A percentile compares a stretch with the other conserved stretches of the same genome.
Conservation (phyloP, 768 basidiomycete species). For the Amylocystis lapponica region DNA sequence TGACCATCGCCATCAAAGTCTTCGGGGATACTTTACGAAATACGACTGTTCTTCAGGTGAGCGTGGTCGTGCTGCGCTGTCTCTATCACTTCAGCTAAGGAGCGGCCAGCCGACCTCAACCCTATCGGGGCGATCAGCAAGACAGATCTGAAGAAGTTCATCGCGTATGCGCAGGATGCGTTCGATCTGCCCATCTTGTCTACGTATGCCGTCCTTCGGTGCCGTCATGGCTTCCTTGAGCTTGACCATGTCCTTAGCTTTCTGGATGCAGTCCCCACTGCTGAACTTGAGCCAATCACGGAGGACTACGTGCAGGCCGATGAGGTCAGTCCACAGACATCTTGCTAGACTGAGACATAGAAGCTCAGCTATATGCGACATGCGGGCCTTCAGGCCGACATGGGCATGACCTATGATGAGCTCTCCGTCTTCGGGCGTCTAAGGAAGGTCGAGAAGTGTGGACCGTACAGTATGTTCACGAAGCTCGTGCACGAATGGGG, state of each 20-base stretch:
- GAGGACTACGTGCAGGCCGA: slow-evolving; percentile 94
- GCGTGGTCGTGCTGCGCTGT: slow-evolving; percentile 1
- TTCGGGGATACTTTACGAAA: slow-evolving; percentile 95
- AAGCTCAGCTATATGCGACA: neutral
- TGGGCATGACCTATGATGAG: slow-evolving; percentile 99
- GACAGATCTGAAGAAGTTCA: slow-evolving; percentile 94
- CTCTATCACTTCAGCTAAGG: slow-evolving; percentile 9
- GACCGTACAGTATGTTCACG: slow-evolving; percentile 96
- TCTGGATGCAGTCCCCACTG: slow-evolving; percentile 87
- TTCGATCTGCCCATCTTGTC: slow-evolving; percentile 84
- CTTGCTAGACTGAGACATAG: neutral
- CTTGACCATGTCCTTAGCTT: slow-evolving; percentile 48
- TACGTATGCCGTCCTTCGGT: slow-evolving; percentile 41
- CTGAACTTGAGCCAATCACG: slow-evolving; percentile 93
- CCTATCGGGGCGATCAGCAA: slow-evolving; percentile 98
- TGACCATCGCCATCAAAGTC: slow-evolving; percentile 52
- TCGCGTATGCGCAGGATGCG: slow-evolving; percentile 69
- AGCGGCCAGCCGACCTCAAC: slow-evolving; percentile 88
- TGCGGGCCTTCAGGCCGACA: slow-evolving; percentile 61
- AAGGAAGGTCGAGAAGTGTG: slow-evolving; percentile 95
- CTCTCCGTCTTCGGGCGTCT: slow-evolving; percentile 89
- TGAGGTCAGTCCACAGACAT: slow-evolving; percentile 53
- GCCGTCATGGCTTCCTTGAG: neutral
- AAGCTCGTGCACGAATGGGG: slow-evolving; percentile 96
- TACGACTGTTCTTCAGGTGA: slow-evolving; percentile 92